Evolutionary conservation across 148 eudicot genomes (phyloP), one percentile per base, ranked within the genome.

Genomic region (Polygonum maritimum): DNA sequence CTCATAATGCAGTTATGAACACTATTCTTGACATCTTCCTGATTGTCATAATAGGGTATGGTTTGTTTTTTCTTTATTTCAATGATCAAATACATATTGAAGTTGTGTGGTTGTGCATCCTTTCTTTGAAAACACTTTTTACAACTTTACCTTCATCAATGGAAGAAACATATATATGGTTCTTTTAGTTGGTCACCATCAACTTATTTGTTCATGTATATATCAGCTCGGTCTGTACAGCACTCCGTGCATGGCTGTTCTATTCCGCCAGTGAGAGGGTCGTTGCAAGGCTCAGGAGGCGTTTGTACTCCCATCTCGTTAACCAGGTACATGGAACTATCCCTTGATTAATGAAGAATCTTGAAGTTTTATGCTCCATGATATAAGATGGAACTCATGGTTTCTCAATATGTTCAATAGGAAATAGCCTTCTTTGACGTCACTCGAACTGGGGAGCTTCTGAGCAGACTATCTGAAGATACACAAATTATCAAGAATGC

Each of bases 401-500:
- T 63, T 63, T 33, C 18, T 31, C n/a, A 63, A 63, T 63, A 63
- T 71, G 26, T 2, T 71, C 18, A 47, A 12, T 84, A 94, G 97
- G 98, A 94, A 80, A 87, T 94, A 81, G 98, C 98, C 14, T 94
- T 94, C 81, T 94, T 78, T 81, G 98, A 94, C 81, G 88, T 94
- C 75, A 90, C 98, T 71, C 86, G 97, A 58, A 94, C 95, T 7
- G 98, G 98, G 78, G 97, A 94, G 80, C 97, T 94, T 47, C 74
- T 94, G 75, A 94, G 95, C 76, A 91, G 98, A 78, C 84, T 94
- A 55, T 91, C 95, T 72, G 98, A 94, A 81, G 97, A 91, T 78
- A 94, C 98, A 16, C 98, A 91, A 77, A 90, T 94, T 60, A 94
- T 94, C 58, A 94, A 94, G 76, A 91, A 88, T 84, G 98, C 98